Base-by-base conservation (phyloP, 495 filamentous ascomycete species). In the Hypoxylon cercidicola region DNA sequence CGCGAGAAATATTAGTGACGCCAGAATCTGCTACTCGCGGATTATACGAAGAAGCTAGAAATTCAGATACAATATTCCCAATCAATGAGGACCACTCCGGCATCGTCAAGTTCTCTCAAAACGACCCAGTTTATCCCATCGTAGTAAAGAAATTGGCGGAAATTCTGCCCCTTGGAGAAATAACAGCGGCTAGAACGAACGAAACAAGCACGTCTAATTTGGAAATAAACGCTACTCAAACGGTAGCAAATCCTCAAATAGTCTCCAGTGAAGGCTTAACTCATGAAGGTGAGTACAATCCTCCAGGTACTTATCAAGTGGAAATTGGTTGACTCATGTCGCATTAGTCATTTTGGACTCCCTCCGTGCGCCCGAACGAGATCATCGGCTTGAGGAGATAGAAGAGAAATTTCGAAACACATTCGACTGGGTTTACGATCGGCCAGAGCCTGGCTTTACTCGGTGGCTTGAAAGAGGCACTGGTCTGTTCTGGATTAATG, bases 401-500 rank as follows among this genome's bases (percentile, higher is more conserved):
- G 49, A 57, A n/a, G 44, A 55, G 1, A 48, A 35, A 8, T 60
- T 55, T 4, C 19, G n/a, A 9, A 12, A 61, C 7, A 65, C 66
- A 7, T 65, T 65, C 18, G 50, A 62, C n/a, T 65, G 66, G 66
- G 40, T 66, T 12, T 65, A 35, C 21, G 55, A 68, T 8, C 11
- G 39, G 19, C 23, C 50, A 23, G 34, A 51, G 19, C 7, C 54
- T 0, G 52, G 48, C 9, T 63, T 71, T 4, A 49, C 7, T 2
- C 7, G 48, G n/a, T 71, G 68, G 68, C 63, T 71, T 19, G 34
- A 58, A 28, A 54, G n/a, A 0, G 60, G 47, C 7, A 35, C 21
- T 1, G 55, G 60, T 3, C 45, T 68, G 30, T 71, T 64, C 35
- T 71, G 68, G 68, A 71, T 71, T 2, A 55, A 60, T 16, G 68